Base-by-base conservation (phyloP, 2,329 filamentous ascomycete genomes). In the Simplicillium sp. region DNA sequence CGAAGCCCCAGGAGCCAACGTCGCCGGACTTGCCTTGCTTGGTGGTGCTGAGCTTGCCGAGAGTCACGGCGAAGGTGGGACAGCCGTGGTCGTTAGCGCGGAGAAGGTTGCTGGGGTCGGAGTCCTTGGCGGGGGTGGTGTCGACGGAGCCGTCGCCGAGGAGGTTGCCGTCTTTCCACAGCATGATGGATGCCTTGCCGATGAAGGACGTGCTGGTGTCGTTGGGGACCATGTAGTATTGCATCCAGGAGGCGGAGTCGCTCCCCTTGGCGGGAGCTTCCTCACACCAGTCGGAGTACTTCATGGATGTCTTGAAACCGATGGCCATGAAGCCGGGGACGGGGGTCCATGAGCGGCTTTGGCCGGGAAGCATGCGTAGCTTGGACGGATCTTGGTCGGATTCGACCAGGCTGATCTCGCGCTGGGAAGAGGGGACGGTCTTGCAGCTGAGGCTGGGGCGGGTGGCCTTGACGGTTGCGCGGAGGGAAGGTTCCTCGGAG, bases 401-500 rank as follows among this genome's bases (percentile, higher is more conserved):
- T 8, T 41, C 31, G 2, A 48, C 36, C 12, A 39, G 39, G 1
- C 42, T 46, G 8, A 49, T 40, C 16, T 37, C 34, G 1, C 45
- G 47, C 3, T 41, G 34, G 12, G 47, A 35, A 3, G 44, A 40
- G 3, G 48, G 44, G 15, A 51, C 37, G 11, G 41, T 34, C 7
- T 46, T 44, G 34, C 51, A 54, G 36, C 49, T 50, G 12, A 54
- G 38, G 5, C 39, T 45, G 13, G 50, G 45, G 5, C 48, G 47
- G 4, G 45, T 39, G 4, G 48, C 49, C 1, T 48, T 49, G 8
- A 52, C 42, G 11, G 40, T 42, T 11, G 44, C 41, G 13, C 38
- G 42, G 11, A 53, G 35, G 4, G 46, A 47, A 2, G 42, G 38
- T 13, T 46, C 36, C 11, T 39, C 38, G 3, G 29, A 29, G 3